A percentile compares a stretch with the other conserved stretches of the same genome.
Conservation (phyloP, 2,329 filamentous ascomycete species). For the Ophiostoma pallidulum region DNA sequence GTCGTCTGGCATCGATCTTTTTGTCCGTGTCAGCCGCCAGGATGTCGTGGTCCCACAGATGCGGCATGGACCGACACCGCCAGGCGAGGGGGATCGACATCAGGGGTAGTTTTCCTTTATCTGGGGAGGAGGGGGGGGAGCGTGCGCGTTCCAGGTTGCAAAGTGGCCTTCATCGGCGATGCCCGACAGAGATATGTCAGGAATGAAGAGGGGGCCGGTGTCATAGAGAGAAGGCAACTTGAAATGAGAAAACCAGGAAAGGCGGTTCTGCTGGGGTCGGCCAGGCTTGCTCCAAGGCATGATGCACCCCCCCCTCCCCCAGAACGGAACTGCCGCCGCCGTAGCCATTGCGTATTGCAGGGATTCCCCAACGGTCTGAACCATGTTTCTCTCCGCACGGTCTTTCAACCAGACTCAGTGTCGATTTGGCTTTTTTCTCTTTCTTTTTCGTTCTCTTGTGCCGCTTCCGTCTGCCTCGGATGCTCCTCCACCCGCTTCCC, state of each 20-base stretch:
- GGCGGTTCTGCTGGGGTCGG: too few species aligned
- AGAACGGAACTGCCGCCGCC: background rate
- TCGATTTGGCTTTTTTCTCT: background rate
- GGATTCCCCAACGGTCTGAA: conserved; percentile 8
- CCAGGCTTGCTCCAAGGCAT: background rate
- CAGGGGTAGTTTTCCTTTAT: background rate
- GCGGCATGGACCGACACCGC: too few species aligned
- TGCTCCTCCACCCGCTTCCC: background rate
- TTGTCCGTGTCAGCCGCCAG: too few species aligned
- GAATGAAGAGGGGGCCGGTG: background rate
- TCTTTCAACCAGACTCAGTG: background rate
- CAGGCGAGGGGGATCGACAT: background rate
- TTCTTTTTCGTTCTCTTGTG: background rate
- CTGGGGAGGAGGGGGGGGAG: background rate
- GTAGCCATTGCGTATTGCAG: background rate
- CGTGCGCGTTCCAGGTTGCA: conserved; percentile 7
- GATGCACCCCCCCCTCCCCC: too few species aligned
- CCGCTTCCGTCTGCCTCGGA: background rate
- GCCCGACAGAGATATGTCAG: background rate
- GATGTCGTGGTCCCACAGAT: too few species aligned
- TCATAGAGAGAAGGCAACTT: background rate
- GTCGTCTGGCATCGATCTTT: too few species aligned
- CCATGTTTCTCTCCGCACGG: background rate
- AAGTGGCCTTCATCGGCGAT: conserved; percentile 5
- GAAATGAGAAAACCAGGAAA: background rate